Evolutionary conservation across 1,139 yeast genomes (phyloP), one percentile per base, ranked within the genome.

Genomic region (Magnusiomyces suaveolens): DNA sequence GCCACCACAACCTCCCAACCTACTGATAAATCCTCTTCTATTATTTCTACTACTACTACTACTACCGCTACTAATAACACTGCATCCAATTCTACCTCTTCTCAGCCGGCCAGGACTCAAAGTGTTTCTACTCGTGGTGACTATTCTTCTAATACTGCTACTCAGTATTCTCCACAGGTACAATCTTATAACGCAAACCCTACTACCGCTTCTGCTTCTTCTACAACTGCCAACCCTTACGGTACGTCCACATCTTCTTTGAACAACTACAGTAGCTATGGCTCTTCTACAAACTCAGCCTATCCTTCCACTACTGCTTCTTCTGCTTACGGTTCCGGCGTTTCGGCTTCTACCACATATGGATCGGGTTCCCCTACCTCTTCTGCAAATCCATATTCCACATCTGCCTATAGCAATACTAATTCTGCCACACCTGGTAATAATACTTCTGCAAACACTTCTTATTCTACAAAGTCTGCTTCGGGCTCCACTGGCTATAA

Each of bases 161-260:
- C 43, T 18, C 50, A 47, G 26, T 36, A 47, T 23, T 47, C 50
- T 12, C 50, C 50, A 20, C 50, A 47, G 26, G 21, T 26, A 14
- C 50, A 47, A 23, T 26, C 36, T 29, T 25, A 12, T 14, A n/a
- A 21, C 18, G 48, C 48, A 6, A 10, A 21, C 29, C 18, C 38
- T 29, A 26, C 33, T 23, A 26, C 48, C 2, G 6, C 36, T 3
- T 33, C 50, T 8, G 20, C 50, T 20, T 21, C 39, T 33, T 10
- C 41, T 2, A 20, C 50, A 20, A 21, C 16, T 24, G 47, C 47
- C 14, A 24, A 21, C 21, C 18, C 47, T 21, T 43, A 21, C 3
- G 12, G 24, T 3, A 41, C 18, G 25, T 18, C 23, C 23, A 25
- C 48, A 8, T 10, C 36, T 46, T 16, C 39, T 26, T 26, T 39